Conservation (phyloP, 176 grass and related monocot genomes). For the Zoysia japonica region DNA sequence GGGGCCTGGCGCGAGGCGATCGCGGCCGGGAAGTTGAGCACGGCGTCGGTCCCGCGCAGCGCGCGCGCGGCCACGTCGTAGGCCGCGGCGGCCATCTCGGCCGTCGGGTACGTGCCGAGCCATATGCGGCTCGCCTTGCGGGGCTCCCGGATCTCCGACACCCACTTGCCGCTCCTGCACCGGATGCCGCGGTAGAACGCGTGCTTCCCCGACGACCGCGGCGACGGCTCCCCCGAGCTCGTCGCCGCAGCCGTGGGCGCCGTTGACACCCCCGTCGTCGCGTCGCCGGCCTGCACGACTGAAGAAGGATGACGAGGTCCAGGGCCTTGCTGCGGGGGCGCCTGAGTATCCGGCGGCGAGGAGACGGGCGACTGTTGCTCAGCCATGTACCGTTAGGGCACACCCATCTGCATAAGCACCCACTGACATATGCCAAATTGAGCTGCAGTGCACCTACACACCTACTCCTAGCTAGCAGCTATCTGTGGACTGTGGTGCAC, state of each 20-base stretch:
- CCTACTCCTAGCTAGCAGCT: neutral
- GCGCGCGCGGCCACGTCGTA: constrained; percentile 67
- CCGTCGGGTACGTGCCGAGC: constrained; percentile 69
- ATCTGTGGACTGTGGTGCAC: neutral
- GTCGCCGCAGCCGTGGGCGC: neutral
- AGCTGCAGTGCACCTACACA: constrained; percentile 40
- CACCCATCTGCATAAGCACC: constrained; percentile 17
- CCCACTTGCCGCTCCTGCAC: constrained; percentile 66
- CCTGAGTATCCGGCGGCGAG: neutral
- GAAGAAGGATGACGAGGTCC: constrained; percentile 25
- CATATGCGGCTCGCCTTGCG: constrained; percentile 71
- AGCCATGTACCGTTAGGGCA: constrained; percentile 61
- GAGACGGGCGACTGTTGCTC: constrained; percentile 20
- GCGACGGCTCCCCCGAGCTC: constrained; percentile 61
- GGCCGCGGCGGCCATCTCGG: constrained; percentile 83
- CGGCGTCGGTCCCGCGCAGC: constrained; percentile 57
- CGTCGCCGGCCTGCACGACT: neutral
- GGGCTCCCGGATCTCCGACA: constrained; percentile 79
- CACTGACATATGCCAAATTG: constrained; percentile 22
- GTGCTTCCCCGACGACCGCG: constrained; percentile 43
- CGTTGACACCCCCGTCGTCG: neutral
- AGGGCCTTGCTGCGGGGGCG: neutral
- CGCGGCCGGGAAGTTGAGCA: constrained; percentile 59
- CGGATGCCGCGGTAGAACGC: constrained; percentile 63
- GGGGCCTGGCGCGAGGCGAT: constrained; percentile 43